These are phyloP conservation scores for Punica granatum DNA, from an alignment of 345 rosid species.

Conservation along the genomic window DNA sequence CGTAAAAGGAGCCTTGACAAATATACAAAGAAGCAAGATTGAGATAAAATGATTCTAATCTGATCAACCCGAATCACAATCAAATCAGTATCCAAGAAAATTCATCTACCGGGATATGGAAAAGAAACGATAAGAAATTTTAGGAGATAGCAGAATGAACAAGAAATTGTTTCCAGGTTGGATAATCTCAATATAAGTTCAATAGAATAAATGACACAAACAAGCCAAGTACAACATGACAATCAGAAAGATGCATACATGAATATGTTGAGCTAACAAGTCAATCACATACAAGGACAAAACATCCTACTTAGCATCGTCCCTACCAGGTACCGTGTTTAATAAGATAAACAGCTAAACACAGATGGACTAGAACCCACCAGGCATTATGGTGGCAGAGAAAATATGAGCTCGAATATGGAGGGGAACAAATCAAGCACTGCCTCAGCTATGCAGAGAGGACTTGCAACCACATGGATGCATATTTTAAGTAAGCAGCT, in stretches of 20 bases:
- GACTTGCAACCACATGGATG: neutral
- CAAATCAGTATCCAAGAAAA: neutral
- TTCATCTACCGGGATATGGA: neutral
- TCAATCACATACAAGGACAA: neutral
- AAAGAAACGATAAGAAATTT: neutral
- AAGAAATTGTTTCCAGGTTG: neutral
- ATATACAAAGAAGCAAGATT: neutral
- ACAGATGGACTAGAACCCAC: slow-evolving; percentile 23
- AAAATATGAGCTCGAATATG: slow-evolving; percentile 1
- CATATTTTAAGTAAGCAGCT: neutral
- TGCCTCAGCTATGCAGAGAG: slow-evolving; percentile 1
- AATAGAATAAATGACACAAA: neutral
- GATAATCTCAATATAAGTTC: neutral
- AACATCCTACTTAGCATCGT: neutral
- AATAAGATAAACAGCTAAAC: neutral
- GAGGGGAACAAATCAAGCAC: neutral
- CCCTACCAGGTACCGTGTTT: neutral
- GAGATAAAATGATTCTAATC: neutral
- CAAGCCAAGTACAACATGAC: neutral
- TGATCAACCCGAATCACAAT: neutral
- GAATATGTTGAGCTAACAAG: neutral
- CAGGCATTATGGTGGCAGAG: slow-evolving; percentile 25
- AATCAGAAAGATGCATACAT: neutral
- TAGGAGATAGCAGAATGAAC: neutral
- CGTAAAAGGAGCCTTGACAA: neutral